Evolutionary conservation across 495 filamentous ascomycete species (phyloP).

Genomic region (Penicillium arizonense): DNA sequence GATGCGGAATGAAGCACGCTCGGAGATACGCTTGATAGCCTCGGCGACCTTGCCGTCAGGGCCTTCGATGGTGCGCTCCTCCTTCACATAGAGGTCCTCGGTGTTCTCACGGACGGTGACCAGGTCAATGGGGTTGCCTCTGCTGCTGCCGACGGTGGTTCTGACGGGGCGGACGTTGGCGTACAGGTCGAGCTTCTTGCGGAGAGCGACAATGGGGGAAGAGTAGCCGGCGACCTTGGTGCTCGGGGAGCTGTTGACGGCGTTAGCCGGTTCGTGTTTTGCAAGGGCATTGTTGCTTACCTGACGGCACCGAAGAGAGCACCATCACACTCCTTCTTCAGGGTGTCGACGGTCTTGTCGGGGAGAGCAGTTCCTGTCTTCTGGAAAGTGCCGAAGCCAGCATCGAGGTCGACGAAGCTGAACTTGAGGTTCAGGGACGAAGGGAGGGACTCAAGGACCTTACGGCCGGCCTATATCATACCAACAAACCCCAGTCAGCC

Average conservation of each 20-base stretch:
- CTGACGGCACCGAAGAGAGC: conserved; percentile 95
- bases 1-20: conserved; percentile 78
- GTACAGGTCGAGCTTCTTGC: conserved; percentile 92
- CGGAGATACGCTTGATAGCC: conserved; percentile 94
- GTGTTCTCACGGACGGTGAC: conserved; percentile 99
- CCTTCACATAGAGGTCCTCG: conserved; percentile 98
- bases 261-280: background rate
- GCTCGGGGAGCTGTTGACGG: conserved; percentile 64
- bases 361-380: conserved; percentile 82
- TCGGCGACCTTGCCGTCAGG: conserved; percentile 82
- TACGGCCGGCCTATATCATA: conserved; percentile 66
- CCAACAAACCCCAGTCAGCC: conserved; percentile 15
- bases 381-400: conserved; percentile 92
- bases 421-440: conserved; percentile 82
- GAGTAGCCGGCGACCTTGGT: conserved; percentile 91
- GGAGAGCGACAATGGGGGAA: conserved; percentile 93
- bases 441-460: conserved; percentile 86
- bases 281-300: conserved; percentile 20
- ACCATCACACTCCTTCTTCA: conserved; percentile 89
- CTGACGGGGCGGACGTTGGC: conserved; percentile 98
- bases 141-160: conserved; percentile 56
- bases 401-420: conserved; percentile 87
- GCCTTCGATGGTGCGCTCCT: conserved; percentile 77
- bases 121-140: conserved; percentile 75
- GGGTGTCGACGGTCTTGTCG: conserved; percentile 79